These are phyloP conservation scores for Ascochyta lentis DNA, from an alignment of 2,329 filamentous ascomycete genomes.

Conservation along the genomic window DNA sequence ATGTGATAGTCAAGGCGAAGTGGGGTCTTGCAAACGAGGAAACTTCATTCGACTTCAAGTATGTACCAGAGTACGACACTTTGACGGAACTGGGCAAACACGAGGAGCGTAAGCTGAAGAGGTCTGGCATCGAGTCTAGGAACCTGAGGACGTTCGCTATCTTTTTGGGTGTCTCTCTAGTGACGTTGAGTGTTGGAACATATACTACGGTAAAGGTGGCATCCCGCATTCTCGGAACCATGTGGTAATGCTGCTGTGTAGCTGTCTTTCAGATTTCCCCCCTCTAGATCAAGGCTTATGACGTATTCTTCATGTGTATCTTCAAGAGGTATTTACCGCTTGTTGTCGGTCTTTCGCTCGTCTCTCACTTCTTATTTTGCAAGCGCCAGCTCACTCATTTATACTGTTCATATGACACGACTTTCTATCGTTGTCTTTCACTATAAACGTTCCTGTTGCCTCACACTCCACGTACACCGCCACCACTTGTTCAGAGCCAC, in stretches of 20 bases:
- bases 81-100: conserved; percentile 57
- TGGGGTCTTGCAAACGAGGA: conserved; percentile 67
- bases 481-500: background rate
- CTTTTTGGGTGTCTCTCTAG: conserved; percentile 45
- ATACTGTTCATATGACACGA: background rate
- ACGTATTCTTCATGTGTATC: background rate
- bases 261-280: background rate
- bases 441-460: background rate
- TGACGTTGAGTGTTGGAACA: conserved; percentile 32
- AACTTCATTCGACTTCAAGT: conserved; percentile 74
- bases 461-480: background rate
- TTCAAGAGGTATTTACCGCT: background rate
- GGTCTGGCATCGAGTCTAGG: conserved; percentile 53
- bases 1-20: conserved; percentile 68
- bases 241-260: conserved; percentile 21
- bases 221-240: conserved; percentile 23
- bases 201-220: conserved; percentile 37
- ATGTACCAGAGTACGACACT: conserved; percentile 64
- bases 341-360: background rate
- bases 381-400: background rate
- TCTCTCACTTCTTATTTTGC: background rate
- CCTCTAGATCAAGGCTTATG: background rate
- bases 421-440: background rate
- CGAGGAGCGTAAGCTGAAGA: conserved; percentile 47
- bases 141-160: conserved; percentile 57